Evolutionary conservation across 2,329 filamentous ascomycete genomes (phyloP).

Genomic region (Colletotrichum siamense): DNA sequence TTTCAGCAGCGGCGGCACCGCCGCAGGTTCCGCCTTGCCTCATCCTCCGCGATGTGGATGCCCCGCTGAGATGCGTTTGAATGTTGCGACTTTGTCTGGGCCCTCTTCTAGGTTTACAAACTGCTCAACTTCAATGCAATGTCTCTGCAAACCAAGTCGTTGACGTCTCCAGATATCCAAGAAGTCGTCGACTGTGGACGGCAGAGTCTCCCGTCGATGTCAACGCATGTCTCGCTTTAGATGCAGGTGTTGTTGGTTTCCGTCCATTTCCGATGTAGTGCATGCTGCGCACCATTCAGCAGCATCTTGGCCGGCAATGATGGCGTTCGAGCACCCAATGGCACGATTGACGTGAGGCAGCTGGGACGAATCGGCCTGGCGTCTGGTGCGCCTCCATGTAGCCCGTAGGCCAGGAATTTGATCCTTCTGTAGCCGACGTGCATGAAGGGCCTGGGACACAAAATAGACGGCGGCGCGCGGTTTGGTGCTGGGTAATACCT

Average conservation of each 20-base stretch:
- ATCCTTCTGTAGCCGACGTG: conserved; percentile 7
- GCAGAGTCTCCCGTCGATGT: background rate
- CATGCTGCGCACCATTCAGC: background rate
- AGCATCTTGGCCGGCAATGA: background rate
- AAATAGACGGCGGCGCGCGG: background rate
- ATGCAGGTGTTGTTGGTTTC: background rate
- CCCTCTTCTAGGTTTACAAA: background rate
- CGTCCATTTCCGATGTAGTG: background rate
- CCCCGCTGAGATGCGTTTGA: conserved; percentile 3
- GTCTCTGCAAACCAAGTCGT: background rate
- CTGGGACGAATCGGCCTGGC: background rate
- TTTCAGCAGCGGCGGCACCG: conserved; percentile 7
- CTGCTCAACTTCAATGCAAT: background rate
- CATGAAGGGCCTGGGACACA: background rate
- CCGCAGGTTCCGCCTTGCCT: conserved; percentile 14
- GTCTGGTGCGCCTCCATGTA: background rate
- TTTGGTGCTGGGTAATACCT: background rate
- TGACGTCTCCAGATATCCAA: background rate
- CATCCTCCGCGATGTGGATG: background rate
- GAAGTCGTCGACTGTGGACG: background rate
- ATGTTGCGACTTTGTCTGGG: background rate
- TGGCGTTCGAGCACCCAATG: background rate
- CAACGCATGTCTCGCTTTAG: background rate
- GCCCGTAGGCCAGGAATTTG: background rate
- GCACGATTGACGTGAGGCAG: background rate